Evolutionary conservation across 306 rosid species (phyloP).

Genomic region (Argentina anserina): DNA sequence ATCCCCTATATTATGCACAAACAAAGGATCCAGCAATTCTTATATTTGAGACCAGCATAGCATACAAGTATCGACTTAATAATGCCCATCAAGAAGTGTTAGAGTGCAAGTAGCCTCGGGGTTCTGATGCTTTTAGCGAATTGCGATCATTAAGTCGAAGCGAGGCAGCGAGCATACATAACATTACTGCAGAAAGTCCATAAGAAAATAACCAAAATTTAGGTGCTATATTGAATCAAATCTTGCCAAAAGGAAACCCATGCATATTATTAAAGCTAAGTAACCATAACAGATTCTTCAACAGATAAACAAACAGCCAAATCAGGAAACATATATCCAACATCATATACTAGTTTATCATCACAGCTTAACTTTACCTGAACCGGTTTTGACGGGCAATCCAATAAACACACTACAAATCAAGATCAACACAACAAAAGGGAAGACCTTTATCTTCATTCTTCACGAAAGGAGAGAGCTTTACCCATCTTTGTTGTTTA

Average conservation of each 20-base stretch:
- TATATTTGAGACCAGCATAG: conserved; percentile 28
- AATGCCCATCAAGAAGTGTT: background rate
- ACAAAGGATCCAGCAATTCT: conserved; percentile 2
- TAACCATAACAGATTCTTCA: background rate
- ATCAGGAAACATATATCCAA: background rate
- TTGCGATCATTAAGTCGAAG: background rate
- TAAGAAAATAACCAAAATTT: background rate
- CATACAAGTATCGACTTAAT: too few relatives aligned
- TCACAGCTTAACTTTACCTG: background rate
- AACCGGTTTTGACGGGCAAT: background rate
- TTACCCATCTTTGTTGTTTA: too few relatives aligned
- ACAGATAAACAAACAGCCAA: background rate
- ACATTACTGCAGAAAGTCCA: background rate
- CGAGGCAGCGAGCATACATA: background rate
- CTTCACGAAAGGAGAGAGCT: too few relatives aligned
- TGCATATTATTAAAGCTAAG: background rate
- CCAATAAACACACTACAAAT: background rate
- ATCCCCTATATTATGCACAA: background rate
- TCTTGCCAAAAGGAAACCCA: background rate
- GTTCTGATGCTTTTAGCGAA: background rate
- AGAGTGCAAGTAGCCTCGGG: background rate
- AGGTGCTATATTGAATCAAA: background rate
- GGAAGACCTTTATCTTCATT: background rate
- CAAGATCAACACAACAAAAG: background rate
- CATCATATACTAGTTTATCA: background rate